These are phyloP conservation scores for Marchantia polymorpha DNA, from an alignment of 225 moss, liverwort and hornwort genomes.

Conservation along the genomic window DNA sequence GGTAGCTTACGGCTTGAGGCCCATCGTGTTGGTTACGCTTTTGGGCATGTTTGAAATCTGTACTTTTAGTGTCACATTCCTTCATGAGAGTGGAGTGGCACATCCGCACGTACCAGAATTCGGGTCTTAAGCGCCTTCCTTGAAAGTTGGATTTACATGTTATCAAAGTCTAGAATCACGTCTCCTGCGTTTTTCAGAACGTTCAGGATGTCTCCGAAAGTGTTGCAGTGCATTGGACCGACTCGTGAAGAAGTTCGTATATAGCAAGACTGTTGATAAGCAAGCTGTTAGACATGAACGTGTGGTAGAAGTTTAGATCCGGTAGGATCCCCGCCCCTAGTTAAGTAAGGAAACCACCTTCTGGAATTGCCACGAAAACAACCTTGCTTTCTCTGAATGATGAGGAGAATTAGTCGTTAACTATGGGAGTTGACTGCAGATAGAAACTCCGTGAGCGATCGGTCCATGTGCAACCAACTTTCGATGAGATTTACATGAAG, in stretches of 20 bases:
- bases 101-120: not conserved
- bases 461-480: constrained; percentile 16
- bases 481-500: constrained; percentile 20
- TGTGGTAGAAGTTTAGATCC: constrained; percentile 5
- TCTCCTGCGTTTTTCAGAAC: not conserved
- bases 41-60: not conserved
- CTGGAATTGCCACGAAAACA: constrained; percentile 7
- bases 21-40: not conserved
- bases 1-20: not conserved
- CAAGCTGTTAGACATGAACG: not conserved
- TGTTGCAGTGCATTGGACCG: constrained; percentile 1
- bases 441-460: constrained; percentile 25
- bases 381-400: constrained; percentile 14
- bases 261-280: not conserved
- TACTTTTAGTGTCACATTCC: not conserved
- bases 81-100: not conserved
- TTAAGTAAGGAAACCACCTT: not conserved
- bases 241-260: not conserved
- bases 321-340: not conserved
- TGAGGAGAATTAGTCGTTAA: constrained; percentile 17
- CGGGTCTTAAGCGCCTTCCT: not conserved
- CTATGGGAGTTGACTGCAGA: constrained; percentile 27
- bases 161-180: not conserved
- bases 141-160: not conserved
- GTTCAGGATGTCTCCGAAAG: not conserved